These are phyloP conservation scores for Cytidiella melzeri DNA, from an alignment of 768 basidiomycete species.

Conservation along the genomic window DNA sequence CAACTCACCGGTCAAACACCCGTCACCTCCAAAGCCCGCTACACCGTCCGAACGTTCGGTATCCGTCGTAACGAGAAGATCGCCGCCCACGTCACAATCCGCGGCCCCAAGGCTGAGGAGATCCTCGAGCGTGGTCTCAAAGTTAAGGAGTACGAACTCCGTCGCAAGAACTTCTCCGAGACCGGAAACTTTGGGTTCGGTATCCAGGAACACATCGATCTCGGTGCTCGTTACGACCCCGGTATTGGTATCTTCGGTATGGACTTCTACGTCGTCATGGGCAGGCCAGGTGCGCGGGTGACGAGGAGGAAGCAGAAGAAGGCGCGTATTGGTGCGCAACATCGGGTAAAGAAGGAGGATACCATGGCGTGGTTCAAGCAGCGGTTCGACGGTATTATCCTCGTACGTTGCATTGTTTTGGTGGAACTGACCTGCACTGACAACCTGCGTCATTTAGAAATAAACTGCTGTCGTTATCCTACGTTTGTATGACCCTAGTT, in stretches of 20 bases:
- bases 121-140: conserved; percentile 98
- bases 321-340: conserved; percentile 79
- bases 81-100: conserved; percentile 97
- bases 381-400: conserved; percentile 96
- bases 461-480: conserved; percentile 11
- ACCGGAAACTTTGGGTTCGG: conserved; percentile 99
- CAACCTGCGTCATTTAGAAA: conserved; percentile 1
- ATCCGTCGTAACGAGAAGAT: conserved; percentile 99
- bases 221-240: conserved; percentile 98
- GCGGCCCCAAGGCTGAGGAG: conserved; percentile 99
- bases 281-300: conserved; percentile 88
- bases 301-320: conserved; percentile 86
- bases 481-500: conserved; percentile 11
- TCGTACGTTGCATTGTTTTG: conserved; percentile 43
- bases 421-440: background rate
- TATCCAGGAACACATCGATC: conserved; percentile 98
- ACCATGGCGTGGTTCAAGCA: conserved; percentile 99
- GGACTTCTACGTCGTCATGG: conserved; percentile 99
- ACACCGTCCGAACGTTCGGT: conserved; percentile 98
- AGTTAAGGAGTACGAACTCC: conserved; percentile 99
- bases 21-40: conserved; percentile 98
- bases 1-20: conserved; percentile 99
- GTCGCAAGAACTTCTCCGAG: conserved; percentile 95
- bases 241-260: conserved; percentile 99
- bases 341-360: conserved; percentile 94